Evolutionary conservation across 1,284 basidiomycete species (phyloP), one percentile per base, ranked within the genome.

Genomic region (Inonotus obliquus): DNA sequence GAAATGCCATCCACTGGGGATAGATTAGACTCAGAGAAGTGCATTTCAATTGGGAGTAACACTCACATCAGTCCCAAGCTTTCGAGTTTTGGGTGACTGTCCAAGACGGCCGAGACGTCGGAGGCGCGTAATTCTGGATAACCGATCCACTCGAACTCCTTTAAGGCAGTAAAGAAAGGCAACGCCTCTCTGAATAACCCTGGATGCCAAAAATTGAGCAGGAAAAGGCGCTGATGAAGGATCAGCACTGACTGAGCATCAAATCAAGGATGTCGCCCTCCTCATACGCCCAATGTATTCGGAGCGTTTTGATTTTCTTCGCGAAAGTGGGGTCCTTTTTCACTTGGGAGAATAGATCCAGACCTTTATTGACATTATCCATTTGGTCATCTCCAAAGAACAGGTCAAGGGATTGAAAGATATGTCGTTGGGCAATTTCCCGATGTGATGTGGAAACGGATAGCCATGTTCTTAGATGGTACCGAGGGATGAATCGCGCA

Each of bases 141-240:
- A 3, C 85, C 85, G 23, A 87, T 85, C 85, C 85, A 88, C 71
- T 88, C 85, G 68, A 87, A 85, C 63, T 86, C 83, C 29, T 75
- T 70, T 9, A 87, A 72, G 11, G 79, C 77, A 61, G 75, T 83
- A 72, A 87, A 87, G 38, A 81, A 80, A 1, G 83, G 82, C 5
- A 87, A 75, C 1, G 83, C 79, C 4, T 79, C 81, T 56, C 80
- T 80, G 71, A 87, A 84, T 53, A 85, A 80, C 37, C 82, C 81
- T 82, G 54, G 19, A 7, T 48, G 38, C 58, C 27, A 17, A 29
- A 21, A 48, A 23, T 17, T 48, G 37, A 29, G 45, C 14, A 17
- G 25, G 23, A 0, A 44, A n/a, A 2, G 5, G 32, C 9, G 19
- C 17, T 17, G 17, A 44, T 2, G 41, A 44, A 44, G 10, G n/a